These are phyloP conservation scores for Monosporascus sp. DNA, from an alignment of 2,329 filamentous ascomycete species.

Conservation along the genomic window DNA sequence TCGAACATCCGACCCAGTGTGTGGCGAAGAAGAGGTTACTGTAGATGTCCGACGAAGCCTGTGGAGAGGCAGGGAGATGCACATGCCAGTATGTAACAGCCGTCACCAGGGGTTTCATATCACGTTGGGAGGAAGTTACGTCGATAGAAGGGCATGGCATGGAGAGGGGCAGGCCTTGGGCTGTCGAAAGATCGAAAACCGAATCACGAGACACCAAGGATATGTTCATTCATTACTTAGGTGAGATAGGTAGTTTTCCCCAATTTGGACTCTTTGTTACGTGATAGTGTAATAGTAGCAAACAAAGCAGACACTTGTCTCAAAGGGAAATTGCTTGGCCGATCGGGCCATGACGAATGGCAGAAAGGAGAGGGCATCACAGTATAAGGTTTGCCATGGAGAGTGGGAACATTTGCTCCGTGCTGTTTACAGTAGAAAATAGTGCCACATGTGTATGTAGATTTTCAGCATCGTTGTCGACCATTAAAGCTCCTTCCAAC, in stretches of 20 bases:
- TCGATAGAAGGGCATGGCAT: background rate
- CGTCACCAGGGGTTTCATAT: background rate
- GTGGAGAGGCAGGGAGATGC: background rate
- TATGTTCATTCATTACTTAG: no score
- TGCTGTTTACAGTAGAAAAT: background rate
- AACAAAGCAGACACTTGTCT: background rate
- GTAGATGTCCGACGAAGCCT: background rate
- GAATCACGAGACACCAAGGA: no score
- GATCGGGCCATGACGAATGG: background rate
- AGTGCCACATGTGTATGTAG: background rate
- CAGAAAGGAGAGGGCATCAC: background rate
- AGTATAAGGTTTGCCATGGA: background rate
- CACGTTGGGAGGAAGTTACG: background rate
- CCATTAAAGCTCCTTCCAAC: background rate
- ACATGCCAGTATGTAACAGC: background rate
- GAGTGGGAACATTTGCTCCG: background rate
- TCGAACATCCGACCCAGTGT: conserved; percentile 14
- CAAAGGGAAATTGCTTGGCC: background rate
- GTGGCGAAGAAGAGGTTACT: background rate
- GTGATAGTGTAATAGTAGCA: background rate
- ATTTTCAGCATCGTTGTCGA: background rate
- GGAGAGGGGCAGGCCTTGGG: no score
- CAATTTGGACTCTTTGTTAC: background rate
- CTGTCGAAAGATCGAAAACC: no score
- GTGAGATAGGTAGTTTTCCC: no score